Percentiles rank a stretch among this genome's conserved stretches.
These are phyloP conservation scores for Fagopyrum esculentum DNA, from an alignment of 148 eudicot species.

Conservation along the genomic window DNA sequence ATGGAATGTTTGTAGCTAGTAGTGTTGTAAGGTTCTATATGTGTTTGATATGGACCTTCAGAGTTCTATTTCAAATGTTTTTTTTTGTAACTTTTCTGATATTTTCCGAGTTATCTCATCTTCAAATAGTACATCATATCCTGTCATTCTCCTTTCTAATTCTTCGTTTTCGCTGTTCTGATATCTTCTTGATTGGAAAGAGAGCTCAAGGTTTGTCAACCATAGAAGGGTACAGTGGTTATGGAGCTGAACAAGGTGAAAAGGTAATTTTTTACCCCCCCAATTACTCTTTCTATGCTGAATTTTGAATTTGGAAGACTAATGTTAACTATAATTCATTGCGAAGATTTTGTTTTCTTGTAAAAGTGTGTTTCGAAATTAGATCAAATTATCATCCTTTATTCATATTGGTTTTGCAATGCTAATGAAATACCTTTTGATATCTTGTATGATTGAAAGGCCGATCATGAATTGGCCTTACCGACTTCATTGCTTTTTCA, in stretches of 20 bases:
- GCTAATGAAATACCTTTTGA: not conserved
- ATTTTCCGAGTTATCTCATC: too few relatives aligned
- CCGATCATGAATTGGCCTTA: not conserved
- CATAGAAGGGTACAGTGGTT: conserved; percentile 77
- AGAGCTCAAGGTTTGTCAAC: conserved; percentile 61
- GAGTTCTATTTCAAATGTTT: not conserved
- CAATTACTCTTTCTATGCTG: not conserved
- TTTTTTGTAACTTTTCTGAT: not conserved
- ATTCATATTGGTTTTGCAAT: not conserved
- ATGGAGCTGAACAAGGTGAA: conserved; percentile 98
- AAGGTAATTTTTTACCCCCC: conserved; percentile 30
- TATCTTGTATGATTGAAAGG: not conserved
- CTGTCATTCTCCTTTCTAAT: conserved; percentile 1
- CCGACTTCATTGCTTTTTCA: not conserved
- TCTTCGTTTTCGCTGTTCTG: not conserved
- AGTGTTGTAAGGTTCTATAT: not conserved
- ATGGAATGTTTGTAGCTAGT: not conserved
- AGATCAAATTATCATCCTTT: not conserved
- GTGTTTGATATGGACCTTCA: not conserved
- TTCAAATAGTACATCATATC: not conserved
- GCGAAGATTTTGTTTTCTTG: not conserved
- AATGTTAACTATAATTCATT: not conserved
- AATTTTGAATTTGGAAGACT: not conserved
- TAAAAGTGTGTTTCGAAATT: not conserved
- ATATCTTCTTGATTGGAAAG: conserved; percentile 25